Percentiles rank a stretch among this genome's conserved stretches.
Evolutionary conservation across 768 basidiomycete genomes (phyloP).

Genomic region (Boletus coccyginus): DNA sequence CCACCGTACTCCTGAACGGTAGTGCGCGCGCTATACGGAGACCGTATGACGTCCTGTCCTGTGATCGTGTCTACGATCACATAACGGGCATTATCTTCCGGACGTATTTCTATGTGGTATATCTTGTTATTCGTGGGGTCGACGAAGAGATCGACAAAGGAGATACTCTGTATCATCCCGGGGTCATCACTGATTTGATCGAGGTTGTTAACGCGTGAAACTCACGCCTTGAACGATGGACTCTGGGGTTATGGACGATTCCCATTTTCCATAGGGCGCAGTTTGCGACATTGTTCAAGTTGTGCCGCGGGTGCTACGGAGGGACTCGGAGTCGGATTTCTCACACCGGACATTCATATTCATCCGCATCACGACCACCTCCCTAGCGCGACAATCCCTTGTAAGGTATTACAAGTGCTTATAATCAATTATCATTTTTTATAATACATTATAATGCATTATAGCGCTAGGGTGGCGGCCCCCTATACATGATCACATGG

Average conservation of each 20-base stretch:
- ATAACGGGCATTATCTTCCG: slow-evolving; percentile 51
- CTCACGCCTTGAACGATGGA: slow-evolving; percentile 46
- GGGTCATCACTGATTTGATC: not conserved
- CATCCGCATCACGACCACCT: no score
- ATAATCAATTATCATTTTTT: no score
- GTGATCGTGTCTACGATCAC: slow-evolving; percentile 54
- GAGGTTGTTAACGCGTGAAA: slow-evolving; percentile 4
- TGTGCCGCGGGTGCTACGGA: not conserved
- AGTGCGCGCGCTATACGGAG: slow-evolving; percentile 54
- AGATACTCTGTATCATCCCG: slow-evolving; percentile 26
- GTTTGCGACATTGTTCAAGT: slow-evolving; percentile 19
- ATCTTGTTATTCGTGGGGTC: slow-evolving; percentile 45
- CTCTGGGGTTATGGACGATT: slow-evolving; percentile 53
- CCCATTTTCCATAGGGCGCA: slow-evolving; percentile 64
- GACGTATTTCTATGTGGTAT: slow-evolving; percentile 60
- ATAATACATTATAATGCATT: no score
- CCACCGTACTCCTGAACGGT: slow-evolving; percentile 75
- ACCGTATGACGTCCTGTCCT: slow-evolving; percentile 48
- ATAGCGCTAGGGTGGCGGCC: no score
- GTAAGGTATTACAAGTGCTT: no score
- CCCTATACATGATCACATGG: no score
- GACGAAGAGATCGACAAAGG: slow-evolving; percentile 46
- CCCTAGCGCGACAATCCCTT: no score
- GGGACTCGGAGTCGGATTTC: no score
- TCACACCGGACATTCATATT: no score